Percentiles rank a stretch among this genome's conserved stretches.
Evolutionary conservation across 2,329 filamentous ascomycete species (phyloP).

Genomic region (Magnaporthiopsis rhizophila): DNA sequence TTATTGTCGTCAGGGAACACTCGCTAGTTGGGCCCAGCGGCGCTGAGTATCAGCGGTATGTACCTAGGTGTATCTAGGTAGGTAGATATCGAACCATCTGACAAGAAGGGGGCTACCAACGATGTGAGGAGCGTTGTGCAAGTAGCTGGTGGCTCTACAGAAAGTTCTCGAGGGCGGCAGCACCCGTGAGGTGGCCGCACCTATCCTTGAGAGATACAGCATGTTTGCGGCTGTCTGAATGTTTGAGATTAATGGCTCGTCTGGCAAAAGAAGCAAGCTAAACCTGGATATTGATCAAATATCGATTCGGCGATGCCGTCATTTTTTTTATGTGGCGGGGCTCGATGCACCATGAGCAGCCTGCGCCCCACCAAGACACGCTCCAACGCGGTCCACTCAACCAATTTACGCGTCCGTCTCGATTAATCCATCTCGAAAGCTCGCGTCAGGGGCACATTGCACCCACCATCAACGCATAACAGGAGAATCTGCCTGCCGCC

Average conservation of each 20-base stretch:
- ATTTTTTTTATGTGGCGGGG: neutral
- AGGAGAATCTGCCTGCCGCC: neutral
- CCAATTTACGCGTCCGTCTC: neutral
- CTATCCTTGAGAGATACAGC: constrained; percentile 3
- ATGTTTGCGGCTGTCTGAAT: neutral
- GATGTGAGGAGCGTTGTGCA: constrained; percentile 45
- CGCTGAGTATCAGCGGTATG: no score
- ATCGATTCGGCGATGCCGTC: neutral
- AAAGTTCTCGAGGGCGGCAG: constrained; percentile 13
- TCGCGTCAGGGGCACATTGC: neutral
- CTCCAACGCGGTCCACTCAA: neutral
- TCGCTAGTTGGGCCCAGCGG: constrained; percentile 34
- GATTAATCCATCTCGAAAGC: neutral
- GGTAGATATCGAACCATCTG: no score
- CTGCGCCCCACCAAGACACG: constrained; percentile 3
- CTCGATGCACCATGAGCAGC: neutral
- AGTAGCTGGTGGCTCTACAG: constrained; percentile 33
- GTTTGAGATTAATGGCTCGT: neutral
- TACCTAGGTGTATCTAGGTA: no score
- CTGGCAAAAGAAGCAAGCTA: neutral
- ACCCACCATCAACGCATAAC: neutral
- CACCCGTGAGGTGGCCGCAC: constrained; percentile 2
- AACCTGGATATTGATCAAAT: no score
- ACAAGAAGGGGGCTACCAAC: constrained; percentile 26
- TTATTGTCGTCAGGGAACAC: constrained; percentile 42